Evolutionary conservation across 2,329 filamentous ascomycete species (phyloP), one percentile per base, ranked within the genome.

Genomic region (Tympanopsis confertula): DNA sequence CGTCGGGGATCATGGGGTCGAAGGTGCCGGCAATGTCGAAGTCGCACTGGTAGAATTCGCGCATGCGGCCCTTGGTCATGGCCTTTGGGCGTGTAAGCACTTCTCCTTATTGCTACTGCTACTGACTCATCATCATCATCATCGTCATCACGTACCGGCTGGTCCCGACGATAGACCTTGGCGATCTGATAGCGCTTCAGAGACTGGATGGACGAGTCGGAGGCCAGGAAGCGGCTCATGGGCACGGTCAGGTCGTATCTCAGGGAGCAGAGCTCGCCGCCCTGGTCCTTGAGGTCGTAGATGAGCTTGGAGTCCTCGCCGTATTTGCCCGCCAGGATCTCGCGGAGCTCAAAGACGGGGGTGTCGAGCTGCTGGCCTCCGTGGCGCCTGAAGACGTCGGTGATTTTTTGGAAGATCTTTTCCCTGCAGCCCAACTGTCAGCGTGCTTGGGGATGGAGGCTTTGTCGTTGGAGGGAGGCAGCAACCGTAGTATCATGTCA

Each of bases 31-130:
- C 88, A 61, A 94, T 89, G 56, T 95, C 88, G 54, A 95, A 93
- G 62, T 95, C 89, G 65, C 88, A 95, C 62, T 95, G 88, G 65
- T 93, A 94, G 61, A 94, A 94, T 62, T 95, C 89, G 52, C 89
- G 76, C 82, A 94, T 91, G 38, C 88, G 78, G 37, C 88, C 89
- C 57, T 93, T 91, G 44, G 82, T 85, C 64, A 95, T 86, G 43
- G 86, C 82, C 17, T n/a, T n/a, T n/a, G n/a, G n/a, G n/a, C n/a
- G n/a, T n/a, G n/a, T n/a, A n/a, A n/a, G n/a, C n/a, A n/a, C n/a
- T n/a, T n/a, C n/a, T n/a, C n/a, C n/a, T n/a, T n/a, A n/a, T n/a
- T n/a, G n/a, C n/a, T n/a, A n/a, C n/a, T n/a, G n/a, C n/a, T n/a
- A n/a, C n/a, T n/a, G n/a, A n/a, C n/a, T n/a, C n/a, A n/a, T n/a